A percentile compares a stretch with the other conserved stretches of the same genome.
These are phyloP conservation scores for Vigna trinervia DNA, from an alignment of 306 rosid genomes.

Conservation along the genomic window DNA sequence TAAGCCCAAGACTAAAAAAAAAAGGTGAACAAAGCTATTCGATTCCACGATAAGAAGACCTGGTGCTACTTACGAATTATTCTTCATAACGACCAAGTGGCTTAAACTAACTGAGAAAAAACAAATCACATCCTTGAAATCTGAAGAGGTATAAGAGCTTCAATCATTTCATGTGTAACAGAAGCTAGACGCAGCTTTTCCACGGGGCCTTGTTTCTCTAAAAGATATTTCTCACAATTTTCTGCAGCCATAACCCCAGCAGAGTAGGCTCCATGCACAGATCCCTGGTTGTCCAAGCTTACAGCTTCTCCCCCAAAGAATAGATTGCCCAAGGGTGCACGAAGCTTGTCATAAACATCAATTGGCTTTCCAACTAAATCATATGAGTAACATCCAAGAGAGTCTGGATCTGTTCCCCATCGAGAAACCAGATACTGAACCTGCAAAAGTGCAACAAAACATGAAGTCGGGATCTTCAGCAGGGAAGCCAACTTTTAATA, in stretches of 20 bases:
- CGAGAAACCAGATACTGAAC: slow-evolving; percentile 77
- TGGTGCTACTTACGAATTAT: not conserved
- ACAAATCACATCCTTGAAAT: slow-evolving; percentile 58
- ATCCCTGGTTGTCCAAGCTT: slow-evolving; percentile 76
- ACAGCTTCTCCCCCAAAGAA: slow-evolving; percentile 66
- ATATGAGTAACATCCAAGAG: slow-evolving; percentile 77
- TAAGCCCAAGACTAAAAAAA: not conserved
- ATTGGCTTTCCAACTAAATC: slow-evolving; percentile 76
- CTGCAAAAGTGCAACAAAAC: slow-evolving; percentile 52
- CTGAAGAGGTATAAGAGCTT: slow-evolving; percentile 59
- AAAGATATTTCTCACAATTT: slow-evolving; percentile 50
- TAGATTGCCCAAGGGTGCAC: slow-evolving; percentile 69
- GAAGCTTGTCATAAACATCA: slow-evolving; percentile 72
- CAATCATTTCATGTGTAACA: slow-evolving; percentile 52
- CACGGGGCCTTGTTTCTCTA: slow-evolving; percentile 47
- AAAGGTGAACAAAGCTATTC: not conserved
- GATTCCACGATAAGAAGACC: not conserved
- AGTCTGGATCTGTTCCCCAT: slow-evolving; percentile 80
- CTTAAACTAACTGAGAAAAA: not conserved
- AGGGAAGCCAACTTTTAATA: slow-evolving; percentile 1
- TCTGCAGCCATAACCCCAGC: slow-evolving; percentile 63
- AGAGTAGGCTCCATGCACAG: slow-evolving; percentile 75
- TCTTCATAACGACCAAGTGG: too few relatives aligned
- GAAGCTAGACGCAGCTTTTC: slow-evolving; percentile 45
- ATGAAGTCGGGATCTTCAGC: slow-evolving; percentile 25